Base-by-base conservation (phyloP, 2,329 filamentous ascomycete species). In the Tolypocladium ovalisporum region DNA sequence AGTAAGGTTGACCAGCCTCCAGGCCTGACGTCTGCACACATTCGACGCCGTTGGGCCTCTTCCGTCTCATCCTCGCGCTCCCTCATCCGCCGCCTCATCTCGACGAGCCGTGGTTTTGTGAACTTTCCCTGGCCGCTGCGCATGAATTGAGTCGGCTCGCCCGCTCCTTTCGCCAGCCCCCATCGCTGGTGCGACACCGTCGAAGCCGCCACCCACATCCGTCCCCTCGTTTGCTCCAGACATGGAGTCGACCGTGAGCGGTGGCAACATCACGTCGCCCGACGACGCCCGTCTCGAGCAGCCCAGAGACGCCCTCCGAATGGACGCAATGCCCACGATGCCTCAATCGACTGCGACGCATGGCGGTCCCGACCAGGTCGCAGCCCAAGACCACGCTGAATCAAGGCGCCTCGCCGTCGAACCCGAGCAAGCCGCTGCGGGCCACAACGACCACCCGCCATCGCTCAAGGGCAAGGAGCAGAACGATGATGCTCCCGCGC, bases 271-370 rank as follows among this genome's bases (percentile, higher is more conserved):
- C 52, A 55, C 63, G 59, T 58, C 62, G 58, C 57, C 61, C 56
- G 64, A 64, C 61, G 65, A 69, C 57, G 64, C 67, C 35, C 66
- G 63, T 52, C 65, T 72, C 57, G 63, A 68, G 36, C 71, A 73
- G 60, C 67, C 69, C 56, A 66, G 61, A 54, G 73, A 73, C 61
- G 70, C 72, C 57, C 70, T 75, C 36, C 66, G 68, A 53, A 72
- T 74, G 71, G 65, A 69, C 58, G 66, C 60, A 55, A 69, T 74
- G 54, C 58, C 65, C 54, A 67, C 60, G 56, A 70, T 74, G 54
- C 58, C 65, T 55, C 65, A 70, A 54, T 54, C 62, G 37, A 42
- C 56, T 17, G 49, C 57, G 24, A 19, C 39, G 17, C 40, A 54
- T 7, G 32, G 32, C 36, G 29, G 7, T 22, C 7, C 37, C 2